Percentiles rank a stretch among this genome's conserved stretches.
phyloP scores from a whole-genome alignment of 805 yeast genomes.

The Priceomyces haplophilus region DNA sequence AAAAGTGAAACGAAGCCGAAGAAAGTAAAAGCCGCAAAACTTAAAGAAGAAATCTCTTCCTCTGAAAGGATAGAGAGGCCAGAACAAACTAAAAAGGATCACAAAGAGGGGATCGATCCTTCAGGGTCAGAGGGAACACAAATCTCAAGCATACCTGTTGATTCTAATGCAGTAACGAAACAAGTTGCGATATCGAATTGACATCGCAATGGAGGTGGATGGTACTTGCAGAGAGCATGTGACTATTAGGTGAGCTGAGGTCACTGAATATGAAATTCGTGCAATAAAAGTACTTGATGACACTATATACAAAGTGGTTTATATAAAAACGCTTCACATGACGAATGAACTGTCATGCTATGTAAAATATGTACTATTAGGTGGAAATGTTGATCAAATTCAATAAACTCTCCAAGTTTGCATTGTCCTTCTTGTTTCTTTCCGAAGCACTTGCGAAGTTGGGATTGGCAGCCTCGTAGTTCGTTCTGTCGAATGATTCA shows the following conservation, averaged over 20 bases:
- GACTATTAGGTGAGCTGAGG: no score
- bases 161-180: background rate
- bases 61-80: no score
- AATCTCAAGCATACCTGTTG: background rate
- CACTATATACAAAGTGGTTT: background rate
- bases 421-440: constrained; percentile 31
- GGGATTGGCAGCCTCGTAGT: constrained; percentile 31
- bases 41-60: constrained; percentile 5
- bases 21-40: constrained; percentile 10
- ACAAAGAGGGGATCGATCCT: no score
- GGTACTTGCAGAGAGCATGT: background rate
- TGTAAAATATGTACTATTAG: constrained; percentile 4
- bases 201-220: background rate
- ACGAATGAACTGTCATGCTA: constrained; percentile 1
- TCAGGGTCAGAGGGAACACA: no score
- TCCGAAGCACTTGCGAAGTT: constrained; percentile 31
- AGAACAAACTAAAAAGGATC: no score
- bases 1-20: constrained; percentile 17
- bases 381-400: constrained; percentile 17
- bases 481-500: constrained; percentile 18
- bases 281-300: background rate
- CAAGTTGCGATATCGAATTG: background rate
- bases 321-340: constrained; percentile 3
- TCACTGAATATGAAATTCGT: no score
- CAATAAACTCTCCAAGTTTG: constrained; percentile 23